A percentile compares a stretch with the other conserved stretches of the same genome.
Conservation (phyloP, 768 basidiomycete genomes). For the Suillus subluteus region DNA sequence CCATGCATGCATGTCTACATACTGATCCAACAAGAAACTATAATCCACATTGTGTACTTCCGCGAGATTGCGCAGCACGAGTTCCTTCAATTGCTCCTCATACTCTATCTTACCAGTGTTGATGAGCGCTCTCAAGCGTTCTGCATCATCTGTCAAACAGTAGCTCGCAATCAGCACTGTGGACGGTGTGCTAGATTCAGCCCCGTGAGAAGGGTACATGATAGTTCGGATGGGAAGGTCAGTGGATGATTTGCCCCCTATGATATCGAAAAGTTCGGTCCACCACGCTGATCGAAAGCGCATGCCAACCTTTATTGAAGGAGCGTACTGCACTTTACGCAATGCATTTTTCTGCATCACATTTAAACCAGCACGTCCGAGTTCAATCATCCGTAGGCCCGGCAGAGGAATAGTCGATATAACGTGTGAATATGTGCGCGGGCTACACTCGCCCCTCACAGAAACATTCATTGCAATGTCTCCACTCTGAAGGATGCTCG, state of each 20-base stretch:
- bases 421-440: slow-evolving; percentile 39
- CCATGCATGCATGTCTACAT: slow-evolving; percentile 31
- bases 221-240: slow-evolving; percentile 45
- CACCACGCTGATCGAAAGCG: slow-evolving; percentile 49
- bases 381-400: too few relatives aligned
- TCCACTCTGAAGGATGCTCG: slow-evolving; percentile 14
- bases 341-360: too few relatives aligned
- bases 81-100: slow-evolving; percentile 25
- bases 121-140: slow-evolving; percentile 41
- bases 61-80: slow-evolving; percentile 28
- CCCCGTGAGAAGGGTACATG: slow-evolving; percentile 48
- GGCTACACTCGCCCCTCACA: slow-evolving; percentile 12
- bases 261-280: slow-evolving; percentile 35
- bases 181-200: slow-evolving; percentile 20
- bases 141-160: slow-evolving; percentile 43
- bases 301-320: slow-evolving; percentile 46
- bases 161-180: slow-evolving; percentile 45
- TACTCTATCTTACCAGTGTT: neutral
- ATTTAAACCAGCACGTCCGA: too few relatives aligned
- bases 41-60: slow-evolving; percentile 22
- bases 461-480: slow-evolving; percentile 10
- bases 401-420: slow-evolving; percentile 23
- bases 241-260: slow-evolving; percentile 46
- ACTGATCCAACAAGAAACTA: slow-evolving; percentile 23
- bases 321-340: slow-evolving; percentile 12